Base-by-base conservation (phyloP, 1,284 basidiomycete species). In the Leccinum subrobustum region DNA sequence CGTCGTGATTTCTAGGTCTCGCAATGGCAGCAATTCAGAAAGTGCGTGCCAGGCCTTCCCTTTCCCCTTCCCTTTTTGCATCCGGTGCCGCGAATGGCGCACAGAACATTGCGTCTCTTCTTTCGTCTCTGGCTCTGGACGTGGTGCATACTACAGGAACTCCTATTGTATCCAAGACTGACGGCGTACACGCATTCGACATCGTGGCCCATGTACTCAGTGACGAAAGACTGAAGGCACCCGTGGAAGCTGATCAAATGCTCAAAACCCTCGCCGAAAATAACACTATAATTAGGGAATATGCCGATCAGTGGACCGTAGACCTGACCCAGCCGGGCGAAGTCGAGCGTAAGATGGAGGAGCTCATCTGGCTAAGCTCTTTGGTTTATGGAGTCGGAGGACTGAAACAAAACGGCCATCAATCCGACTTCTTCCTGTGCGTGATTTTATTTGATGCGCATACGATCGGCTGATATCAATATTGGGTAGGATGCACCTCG, bases 401-500 rank as follows among this genome's bases (percentile, higher is more conserved):
- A 6, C 79, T 75, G 72, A 74, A 70, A 11, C 63, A 67, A 18
- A 63, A 68, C 9, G 70, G 67, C 1, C 81, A 79, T 62, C 72
- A 73, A 44, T 77, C 80, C 1, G 79, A 83, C 65, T 84, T 84
- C 65, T 78, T 81, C 72, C 53, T 77, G 83, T 83, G 59, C 66
- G 81, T 73, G 1, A 12, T 23, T 1, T 33, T n/a, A 0, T 33
- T 12, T 27, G 20, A 39, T 42, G 6, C 11, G 6, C 25, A 33
- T 52, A 14, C n/a, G 6, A 6, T 35, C 6, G 4, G 23, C 51
- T 58, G 33, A 61, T 42, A n/a, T 37, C 31, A 20, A 33, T 39
- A 1, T 25, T 8, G 4, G 11, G 3, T 12, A 85, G 83, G 11
- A 81, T 84, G 79, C 83, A 85, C 61, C 65, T 83, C 25, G 79